Evolutionary conservation across 2,329 filamentous ascomycete genomes (phyloP).

Genomic region (Nakataea oryzae): DNA sequence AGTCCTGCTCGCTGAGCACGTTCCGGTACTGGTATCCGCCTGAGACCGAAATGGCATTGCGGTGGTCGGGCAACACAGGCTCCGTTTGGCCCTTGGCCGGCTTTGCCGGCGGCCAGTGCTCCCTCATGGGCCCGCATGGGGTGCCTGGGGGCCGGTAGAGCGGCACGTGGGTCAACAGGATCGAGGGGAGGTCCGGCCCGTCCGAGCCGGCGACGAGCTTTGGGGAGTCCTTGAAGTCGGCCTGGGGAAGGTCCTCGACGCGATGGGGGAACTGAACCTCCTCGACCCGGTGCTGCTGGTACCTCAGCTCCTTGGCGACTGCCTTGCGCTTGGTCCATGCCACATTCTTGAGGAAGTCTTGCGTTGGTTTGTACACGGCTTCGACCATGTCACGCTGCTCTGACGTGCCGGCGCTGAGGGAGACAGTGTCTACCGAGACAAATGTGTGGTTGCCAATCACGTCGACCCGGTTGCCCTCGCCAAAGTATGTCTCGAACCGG

Average conservation of each 20-base stretch:
- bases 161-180: constrained; percentile 85
- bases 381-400: constrained; percentile 40
- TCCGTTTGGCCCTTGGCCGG: constrained; percentile 46
- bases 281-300: constrained; percentile 49
- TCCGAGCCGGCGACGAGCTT: constrained; percentile 28
- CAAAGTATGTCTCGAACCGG: constrained; percentile 81
- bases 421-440: constrained; percentile 82
- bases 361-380: constrained; percentile 64
- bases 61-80: constrained; percentile 50
- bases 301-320: constrained; percentile 56
- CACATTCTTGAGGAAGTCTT: constrained; percentile 64
- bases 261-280: constrained; percentile 46
- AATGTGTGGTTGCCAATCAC: constrained; percentile 92
- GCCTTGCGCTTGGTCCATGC: constrained; percentile 55
- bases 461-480: constrained; percentile 82
- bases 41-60: constrained; percentile 68
- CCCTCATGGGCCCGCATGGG: constrained; percentile 77
- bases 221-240: constrained; percentile 27
- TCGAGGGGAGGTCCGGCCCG: constrained; percentile 64
- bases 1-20: constrained; percentile 69
- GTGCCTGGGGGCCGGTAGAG: constrained; percentile 74
- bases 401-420: constrained; percentile 62
- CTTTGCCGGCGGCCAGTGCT: constrained; percentile 66
- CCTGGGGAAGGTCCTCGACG: constrained; percentile 43
- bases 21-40: constrained; percentile 95